Evolutionary conservation across 345 rosid species (phyloP).

Genomic region (Salix purpurea): DNA sequence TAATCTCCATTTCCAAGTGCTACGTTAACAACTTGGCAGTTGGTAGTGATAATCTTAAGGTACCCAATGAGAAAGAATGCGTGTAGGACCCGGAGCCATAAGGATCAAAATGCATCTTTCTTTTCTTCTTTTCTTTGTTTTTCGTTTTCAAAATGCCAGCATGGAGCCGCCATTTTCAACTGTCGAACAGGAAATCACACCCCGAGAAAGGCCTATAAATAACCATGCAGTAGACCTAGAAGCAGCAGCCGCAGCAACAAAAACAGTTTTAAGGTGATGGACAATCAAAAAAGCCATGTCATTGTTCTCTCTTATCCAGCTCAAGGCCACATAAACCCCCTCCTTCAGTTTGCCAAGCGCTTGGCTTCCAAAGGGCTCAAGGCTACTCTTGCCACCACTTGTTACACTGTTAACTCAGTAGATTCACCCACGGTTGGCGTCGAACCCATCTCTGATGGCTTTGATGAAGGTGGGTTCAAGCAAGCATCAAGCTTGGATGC

Average conservation of each 20-base stretch:
- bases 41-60: too few relatives aligned
- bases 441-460: conserved; percentile 43
- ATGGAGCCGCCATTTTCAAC: too few relatives aligned
- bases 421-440: conserved; percentile 11
- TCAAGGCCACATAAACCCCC: conserved; percentile 48
- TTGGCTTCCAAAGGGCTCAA: conserved; percentile 34
- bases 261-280: conserved; percentile 2
- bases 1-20: too few relatives aligned
- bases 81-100: too few relatives aligned
- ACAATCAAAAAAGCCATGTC: conserved; percentile 23
- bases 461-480: conserved; percentile 34
- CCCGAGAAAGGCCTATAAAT: background rate
- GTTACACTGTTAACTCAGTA: conserved; percentile 26
- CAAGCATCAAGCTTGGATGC: conserved; percentile 27
- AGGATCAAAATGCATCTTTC: too few relatives aligned
- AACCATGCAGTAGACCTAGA: too few relatives aligned
- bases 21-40: too few relatives aligned
- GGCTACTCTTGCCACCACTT: conserved; percentile 36
- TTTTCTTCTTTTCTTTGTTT: too few relatives aligned
- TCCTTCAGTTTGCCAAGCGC: conserved; percentile 41
- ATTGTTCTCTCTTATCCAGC: conserved; percentile 34
- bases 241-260: background rate
- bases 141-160: too few relatives aligned
- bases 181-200: too few relatives aligned
- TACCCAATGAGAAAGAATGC: too few relatives aligned